Evolutionary conservation across 768 basidiomycete genomes (phyloP), one percentile per base, ranked within the genome.

Genomic region (Trametes cubensis): DNA sequence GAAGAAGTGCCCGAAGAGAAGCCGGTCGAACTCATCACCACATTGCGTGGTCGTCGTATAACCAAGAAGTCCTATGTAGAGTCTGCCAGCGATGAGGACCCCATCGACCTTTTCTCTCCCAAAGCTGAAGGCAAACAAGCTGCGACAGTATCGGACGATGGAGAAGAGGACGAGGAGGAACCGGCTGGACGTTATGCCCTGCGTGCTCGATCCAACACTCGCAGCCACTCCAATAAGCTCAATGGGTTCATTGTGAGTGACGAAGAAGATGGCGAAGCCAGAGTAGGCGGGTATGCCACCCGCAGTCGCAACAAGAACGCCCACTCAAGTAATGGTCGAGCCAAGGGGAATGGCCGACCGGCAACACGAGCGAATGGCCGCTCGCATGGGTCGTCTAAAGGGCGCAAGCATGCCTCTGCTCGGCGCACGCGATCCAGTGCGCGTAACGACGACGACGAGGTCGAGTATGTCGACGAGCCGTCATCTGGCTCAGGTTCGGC

Each of bases 401-500:
- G 55, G 63, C 54, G 64, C 58, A 66, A 38, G 61, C 72, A 63
- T 14, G 47, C 45, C 34, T 55, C 49, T 6, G 50, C 55, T 11
- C 69, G 71, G 8, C 59, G 64, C 38, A 62, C 74, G 64, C 63
- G 76, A 5, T 61, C 72, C 61, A 63, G 62, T 41, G 58, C 68
- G 58, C 50, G 55, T 58, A 25, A 58, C 62, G 66, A 74, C 14
- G 80, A 83, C 53, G 80, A 80, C 49, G 85, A 82, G 39, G 83
- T 84, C 23, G 79, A 77, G 38, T 83, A 85, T 56, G 76, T 80
- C 52, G 78, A 81, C 42, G 72, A 80, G 4, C 79, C 84, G 15
- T 81, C 83, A 0, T 77, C 73, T 21, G 80, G 20, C 42, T 44
- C 42, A 17, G 42, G 75, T 4, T 80, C 85, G 4, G 83, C 84